A percentile compares a stretch with the other conserved stretches of the same genome.
Evolutionary conservation across 2,329 filamentous ascomycete species (phyloP).

Genomic region (Fusarium xylarioides): DNA sequence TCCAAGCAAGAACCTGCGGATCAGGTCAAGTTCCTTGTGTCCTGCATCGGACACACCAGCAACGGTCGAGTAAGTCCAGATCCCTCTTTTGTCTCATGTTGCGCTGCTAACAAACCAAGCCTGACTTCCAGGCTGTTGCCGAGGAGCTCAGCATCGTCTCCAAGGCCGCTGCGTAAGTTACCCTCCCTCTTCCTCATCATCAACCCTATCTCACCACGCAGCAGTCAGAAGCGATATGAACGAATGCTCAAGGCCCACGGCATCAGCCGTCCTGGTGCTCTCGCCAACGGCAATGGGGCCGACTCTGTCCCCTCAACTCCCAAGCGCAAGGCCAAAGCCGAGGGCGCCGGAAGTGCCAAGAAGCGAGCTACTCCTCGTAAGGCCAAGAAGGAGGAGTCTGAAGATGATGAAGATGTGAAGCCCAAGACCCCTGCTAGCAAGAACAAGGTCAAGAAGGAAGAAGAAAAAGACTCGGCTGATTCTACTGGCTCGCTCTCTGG

Average conservation of each 20-base stretch:
- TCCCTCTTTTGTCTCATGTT: background rate
- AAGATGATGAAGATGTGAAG: constrained; percentile 36
- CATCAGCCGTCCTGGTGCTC: constrained; percentile 47
- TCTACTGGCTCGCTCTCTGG: constrained; percentile 32
- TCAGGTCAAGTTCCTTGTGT: constrained; percentile 72
- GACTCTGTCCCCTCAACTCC: constrained; percentile 32
- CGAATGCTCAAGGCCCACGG: constrained; percentile 69
- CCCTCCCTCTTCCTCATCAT: background rate
- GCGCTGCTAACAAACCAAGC: constrained; percentile 51
- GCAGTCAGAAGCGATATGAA: constrained; percentile 73
- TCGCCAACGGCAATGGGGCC: background rate
- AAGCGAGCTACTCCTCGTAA: constrained; percentile 42
- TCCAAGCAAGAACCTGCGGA: constrained; percentile 59
- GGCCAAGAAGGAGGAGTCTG: constrained; percentile 41
- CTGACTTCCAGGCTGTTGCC: constrained; percentile 73
- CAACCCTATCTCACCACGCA: background rate
- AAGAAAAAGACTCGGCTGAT: constrained; percentile 18
- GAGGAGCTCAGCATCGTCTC: constrained; percentile 68
- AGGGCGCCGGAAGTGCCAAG: constrained; percentile 33
- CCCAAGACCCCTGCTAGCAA: constrained; percentile 23
- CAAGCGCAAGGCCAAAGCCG: constrained; percentile 44
- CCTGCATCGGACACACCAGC: constrained; percentile 69
- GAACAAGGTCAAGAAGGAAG: constrained; percentile 36
- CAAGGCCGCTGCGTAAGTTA: constrained; percentile 75
- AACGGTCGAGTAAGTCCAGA: constrained; percentile 64